Percentiles rank a stretch among this genome's conserved stretches.
phyloP scores from a whole-genome alignment of 2,329 filamentous ascomycete genomes.

The Trichophyton mentagrophytes region DNA sequence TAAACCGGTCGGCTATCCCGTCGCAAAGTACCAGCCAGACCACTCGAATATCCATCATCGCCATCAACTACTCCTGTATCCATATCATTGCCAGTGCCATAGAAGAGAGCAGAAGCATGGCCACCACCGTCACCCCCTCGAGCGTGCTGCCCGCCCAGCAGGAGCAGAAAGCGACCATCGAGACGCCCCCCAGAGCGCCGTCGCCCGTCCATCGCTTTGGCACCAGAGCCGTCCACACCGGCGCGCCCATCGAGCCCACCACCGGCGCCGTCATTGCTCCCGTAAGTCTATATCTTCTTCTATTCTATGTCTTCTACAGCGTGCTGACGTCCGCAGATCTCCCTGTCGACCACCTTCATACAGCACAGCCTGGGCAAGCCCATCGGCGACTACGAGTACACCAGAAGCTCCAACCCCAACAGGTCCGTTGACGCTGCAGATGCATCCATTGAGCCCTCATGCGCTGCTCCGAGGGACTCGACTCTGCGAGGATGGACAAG shows the following conservation, averaged over 20 bases:
- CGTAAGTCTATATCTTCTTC: constrained; percentile 23
- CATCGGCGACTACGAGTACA: constrained; percentile 84
- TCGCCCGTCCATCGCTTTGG: constrained; percentile 73
- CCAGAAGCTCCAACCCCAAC: constrained; percentile 86
- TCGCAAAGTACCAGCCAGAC: too few relatives aligned
- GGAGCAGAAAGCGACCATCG: constrained; percentile 42
- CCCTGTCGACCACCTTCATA: constrained; percentile 91
- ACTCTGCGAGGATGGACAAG: too few relatives aligned
- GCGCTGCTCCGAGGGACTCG: too few relatives aligned
- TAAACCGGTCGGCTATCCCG: too few relatives aligned
- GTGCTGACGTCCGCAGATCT: constrained; percentile 36
- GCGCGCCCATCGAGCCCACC: constrained; percentile 73
- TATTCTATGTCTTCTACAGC: too few relatives aligned
- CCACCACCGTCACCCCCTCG: not conserved
- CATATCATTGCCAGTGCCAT: not conserved
- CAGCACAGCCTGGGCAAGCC: constrained; percentile 79
- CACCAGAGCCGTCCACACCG: constrained; percentile 88
- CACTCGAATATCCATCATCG: not conserved
- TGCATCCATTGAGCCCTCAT: too few relatives aligned
- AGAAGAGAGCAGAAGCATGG: not conserved
- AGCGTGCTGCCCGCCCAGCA: constrained; percentile 7
- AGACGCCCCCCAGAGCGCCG: constrained; percentile 60
- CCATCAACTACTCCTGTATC: not conserved
- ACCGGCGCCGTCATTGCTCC: constrained; percentile 94
- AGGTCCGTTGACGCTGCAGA: constrained; percentile 29